Conservation (phyloP, 192 early-diverging fungal genomes). For the Paraglomus occultum region DNA sequence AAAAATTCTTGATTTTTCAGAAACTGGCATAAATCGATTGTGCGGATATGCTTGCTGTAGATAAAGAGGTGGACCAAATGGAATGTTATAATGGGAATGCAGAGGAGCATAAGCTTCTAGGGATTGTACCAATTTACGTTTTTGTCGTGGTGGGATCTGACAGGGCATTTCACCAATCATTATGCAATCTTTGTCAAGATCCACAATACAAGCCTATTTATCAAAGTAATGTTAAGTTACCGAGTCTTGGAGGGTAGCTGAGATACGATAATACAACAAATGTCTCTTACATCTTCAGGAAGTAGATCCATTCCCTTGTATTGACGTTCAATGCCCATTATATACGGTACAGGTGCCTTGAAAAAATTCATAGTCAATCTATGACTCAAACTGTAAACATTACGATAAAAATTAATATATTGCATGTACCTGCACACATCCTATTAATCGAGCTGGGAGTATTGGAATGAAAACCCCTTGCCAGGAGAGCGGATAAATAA, state of each 20-base stretch:
- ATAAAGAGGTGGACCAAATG: slow-evolving; percentile 56
- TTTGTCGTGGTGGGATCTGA: slow-evolving; percentile 56
- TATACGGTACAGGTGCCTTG: slow-evolving; percentile 77
- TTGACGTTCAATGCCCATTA: slow-evolving; percentile 65
- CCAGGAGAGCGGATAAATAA: slow-evolving; percentile 75
- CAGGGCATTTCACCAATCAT: slow-evolving; percentile 42
- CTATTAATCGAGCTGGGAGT: slow-evolving; percentile 61
- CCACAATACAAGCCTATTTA: slow-evolving; percentile 57
- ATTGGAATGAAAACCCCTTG: slow-evolving; percentile 78
- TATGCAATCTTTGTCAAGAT: slow-evolving; percentile 68
- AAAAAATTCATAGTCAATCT: slow-evolving; percentile 36
- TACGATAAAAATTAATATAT: background rate
- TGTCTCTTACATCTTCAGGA: slow-evolving; percentile 59
- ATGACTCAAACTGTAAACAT: background rate
- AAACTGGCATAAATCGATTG: slow-evolving; percentile 45
- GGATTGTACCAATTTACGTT: slow-evolving; percentile 59
- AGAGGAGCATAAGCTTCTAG: slow-evolving; percentile 57
- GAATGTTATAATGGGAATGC: slow-evolving; percentile 36
- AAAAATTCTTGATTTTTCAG: slow-evolving; percentile 38
- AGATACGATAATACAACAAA: no score
- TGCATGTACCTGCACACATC: slow-evolving; percentile 37
- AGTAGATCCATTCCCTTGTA: slow-evolving; percentile 52
- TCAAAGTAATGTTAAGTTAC: background rate
- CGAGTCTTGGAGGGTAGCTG: no score
- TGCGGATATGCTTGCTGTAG: slow-evolving; percentile 58